Percentiles rank a stretch among this genome's conserved stretches.
Evolutionary conservation across 768 basidiomycete genomes (phyloP).

Genomic region (Termitomyces sp.): DNA sequence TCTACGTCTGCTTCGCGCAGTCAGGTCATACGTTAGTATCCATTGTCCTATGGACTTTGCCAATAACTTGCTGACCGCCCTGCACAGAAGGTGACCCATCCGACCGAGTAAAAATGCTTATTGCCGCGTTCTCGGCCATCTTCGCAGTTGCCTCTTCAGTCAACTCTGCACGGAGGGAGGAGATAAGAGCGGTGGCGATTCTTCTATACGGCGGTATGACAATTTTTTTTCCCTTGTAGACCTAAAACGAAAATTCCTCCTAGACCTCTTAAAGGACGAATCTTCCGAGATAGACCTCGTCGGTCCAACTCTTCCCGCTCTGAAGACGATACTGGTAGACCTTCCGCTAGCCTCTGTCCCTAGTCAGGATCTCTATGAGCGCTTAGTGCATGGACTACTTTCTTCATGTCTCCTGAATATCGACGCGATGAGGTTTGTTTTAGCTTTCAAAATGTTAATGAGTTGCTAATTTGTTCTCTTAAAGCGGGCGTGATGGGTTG

Average conservation of each 20-base stretch:
- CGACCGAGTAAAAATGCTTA: constrained; percentile 63
- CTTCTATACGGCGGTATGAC: constrained; percentile 71
- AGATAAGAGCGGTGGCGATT: constrained; percentile 73
- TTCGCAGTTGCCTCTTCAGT: constrained; percentile 52
- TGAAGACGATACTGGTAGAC: constrained; percentile 74
- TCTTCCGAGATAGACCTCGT: constrained; percentile 72
- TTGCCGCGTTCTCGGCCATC: constrained; percentile 57
- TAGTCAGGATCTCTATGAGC: constrained; percentile 47
- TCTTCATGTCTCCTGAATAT: constrained; percentile 82
- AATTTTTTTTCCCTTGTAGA: neutral
- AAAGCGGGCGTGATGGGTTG: constrained; percentile 73
- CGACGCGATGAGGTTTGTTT: constrained; percentile 82
- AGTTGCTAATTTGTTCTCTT: neutral
- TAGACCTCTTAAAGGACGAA: constrained; percentile 86
- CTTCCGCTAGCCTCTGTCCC: constrained; percentile 34
- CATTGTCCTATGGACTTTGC: neutral
- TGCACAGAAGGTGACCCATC: constrained; percentile 40
- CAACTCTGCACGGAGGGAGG: constrained; percentile 54
- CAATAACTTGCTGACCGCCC: neutral
- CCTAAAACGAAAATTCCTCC: neutral
- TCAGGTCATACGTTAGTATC: constrained; percentile 44
- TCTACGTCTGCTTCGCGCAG: constrained; percentile 53
- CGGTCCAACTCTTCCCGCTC: constrained; percentile 71
- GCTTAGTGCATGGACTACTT: constrained; percentile 72
- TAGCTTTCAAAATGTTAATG: neutral